Evolutionary conservation across 805 yeast genomes (phyloP).

Genomic region (Metschnikowia noctiluminum): DNA sequence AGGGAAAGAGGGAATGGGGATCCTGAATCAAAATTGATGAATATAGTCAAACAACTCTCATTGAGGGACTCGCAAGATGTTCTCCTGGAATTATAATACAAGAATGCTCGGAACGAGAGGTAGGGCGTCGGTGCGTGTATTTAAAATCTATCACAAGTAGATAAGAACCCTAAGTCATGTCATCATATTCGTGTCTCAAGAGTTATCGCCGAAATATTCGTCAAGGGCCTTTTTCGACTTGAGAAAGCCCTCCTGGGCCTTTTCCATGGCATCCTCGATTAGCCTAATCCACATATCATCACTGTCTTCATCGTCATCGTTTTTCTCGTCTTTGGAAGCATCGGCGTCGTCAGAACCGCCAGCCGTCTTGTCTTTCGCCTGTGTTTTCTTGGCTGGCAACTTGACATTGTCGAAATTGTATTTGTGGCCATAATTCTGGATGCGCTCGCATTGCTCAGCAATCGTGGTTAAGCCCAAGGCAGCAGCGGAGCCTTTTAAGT

Average conservation of each 20-base stretch:
- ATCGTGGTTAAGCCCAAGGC: constrained; percentile 83
- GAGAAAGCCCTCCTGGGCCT: constrained; percentile 49
- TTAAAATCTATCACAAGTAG: neutral
- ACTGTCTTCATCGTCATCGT: constrained; percentile 16
- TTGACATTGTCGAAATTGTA: constrained; percentile 38
- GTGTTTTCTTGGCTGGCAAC: neutral
- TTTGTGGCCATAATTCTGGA: constrained; percentile 81
- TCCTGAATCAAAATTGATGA: too few species aligned
- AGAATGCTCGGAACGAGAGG: neutral
- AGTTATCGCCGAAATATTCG: constrained; percentile 45
- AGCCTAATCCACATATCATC: constrained; percentile 42
- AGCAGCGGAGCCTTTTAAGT: constrained; percentile 92
- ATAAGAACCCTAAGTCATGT: neutral
- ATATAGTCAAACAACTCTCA: too few species aligned
- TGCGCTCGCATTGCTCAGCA: constrained; percentile 85
- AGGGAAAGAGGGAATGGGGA: too few species aligned
- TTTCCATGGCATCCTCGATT: constrained; percentile 50
- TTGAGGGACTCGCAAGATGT: too few species aligned
- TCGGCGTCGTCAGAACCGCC: constrained; percentile 9
- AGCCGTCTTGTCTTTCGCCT: constrained; percentile 14
- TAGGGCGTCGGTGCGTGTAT: neutral
- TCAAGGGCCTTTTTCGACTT: constrained; percentile 49
- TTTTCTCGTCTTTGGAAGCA: constrained; percentile 13
- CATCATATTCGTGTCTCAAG: constrained; percentile 1
- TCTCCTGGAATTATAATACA: neutral